These are phyloP conservation scores for Yarrowia keelungensis DNA, from an alignment of 805 yeast genomes.

Conservation along the genomic window DNA sequence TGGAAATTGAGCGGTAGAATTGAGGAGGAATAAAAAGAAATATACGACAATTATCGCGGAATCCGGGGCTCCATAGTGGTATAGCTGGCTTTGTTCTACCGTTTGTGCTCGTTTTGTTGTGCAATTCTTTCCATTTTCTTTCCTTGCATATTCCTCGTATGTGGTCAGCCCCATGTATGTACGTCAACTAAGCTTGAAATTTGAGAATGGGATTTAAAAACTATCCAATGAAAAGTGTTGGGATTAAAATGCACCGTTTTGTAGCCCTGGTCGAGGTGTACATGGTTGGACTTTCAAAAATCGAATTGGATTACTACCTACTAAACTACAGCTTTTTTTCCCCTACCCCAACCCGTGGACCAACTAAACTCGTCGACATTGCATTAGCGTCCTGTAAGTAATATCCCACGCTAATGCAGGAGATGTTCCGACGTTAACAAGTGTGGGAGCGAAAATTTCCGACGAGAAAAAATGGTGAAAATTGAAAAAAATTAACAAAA, in stretches of 20 bases:
- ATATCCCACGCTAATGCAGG: slow-evolving; percentile 27
- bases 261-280: too few relatives aligned
- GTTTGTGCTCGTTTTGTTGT: too few relatives aligned
- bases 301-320: too few relatives aligned
- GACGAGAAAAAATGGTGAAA: background rate
- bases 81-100: too few relatives aligned
- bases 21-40: background rate
- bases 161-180: slow-evolving; percentile 17
- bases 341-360: slow-evolving; percentile 16
- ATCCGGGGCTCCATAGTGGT: background rate
- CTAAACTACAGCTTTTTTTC: background rate
- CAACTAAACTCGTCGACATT: background rate
- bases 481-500: background rate
- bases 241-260: too few relatives aligned
- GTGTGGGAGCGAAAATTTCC: too few relatives aligned
- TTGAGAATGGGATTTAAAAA: too few relatives aligned
- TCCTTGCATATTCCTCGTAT: slow-evolving; percentile 27
- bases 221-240: too few relatives aligned
- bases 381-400: slow-evolving; percentile 26
- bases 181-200: background rate
- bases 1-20: too few relatives aligned
- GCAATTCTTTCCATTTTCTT: background rate
- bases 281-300: too few relatives aligned
- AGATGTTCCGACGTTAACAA: background rate
- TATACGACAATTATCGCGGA: background rate